Percentiles rank a stretch among this genome's conserved stretches.
Evolutionary conservation across 345 rosid genomes (phyloP).

Genomic region (Aquilaria sinensis): DNA sequence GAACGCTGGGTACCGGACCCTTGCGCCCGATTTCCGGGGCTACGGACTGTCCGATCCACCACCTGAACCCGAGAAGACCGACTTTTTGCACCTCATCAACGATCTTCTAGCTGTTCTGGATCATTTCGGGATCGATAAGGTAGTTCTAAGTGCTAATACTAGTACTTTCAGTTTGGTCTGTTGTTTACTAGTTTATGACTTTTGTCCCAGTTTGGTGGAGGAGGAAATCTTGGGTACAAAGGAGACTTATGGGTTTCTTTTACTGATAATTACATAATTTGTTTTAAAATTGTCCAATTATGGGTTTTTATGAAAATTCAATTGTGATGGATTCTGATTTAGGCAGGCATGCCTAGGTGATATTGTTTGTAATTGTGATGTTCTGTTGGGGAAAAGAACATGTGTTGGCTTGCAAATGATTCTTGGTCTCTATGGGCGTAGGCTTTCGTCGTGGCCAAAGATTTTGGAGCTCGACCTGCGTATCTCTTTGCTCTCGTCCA

Average conservation of each 20-base stretch:
- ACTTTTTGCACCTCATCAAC: constrained; percentile 16
- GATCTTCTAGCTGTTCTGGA: constrained; percentile 36
- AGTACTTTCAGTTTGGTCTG: too few relatives aligned
- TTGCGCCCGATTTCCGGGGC: constrained; percentile 41
- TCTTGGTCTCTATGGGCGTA: constrained; percentile 5
- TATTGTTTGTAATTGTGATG: too few relatives aligned
- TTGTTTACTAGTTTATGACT: too few relatives aligned
- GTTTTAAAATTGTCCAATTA: too few relatives aligned
- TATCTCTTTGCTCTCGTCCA: constrained; percentile 32
- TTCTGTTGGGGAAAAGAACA: too few relatives aligned
- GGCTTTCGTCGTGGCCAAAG: constrained; percentile 45
- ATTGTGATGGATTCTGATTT: too few relatives aligned
- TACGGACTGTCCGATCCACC: constrained; percentile 41
- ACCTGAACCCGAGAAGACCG: constrained; percentile 29
- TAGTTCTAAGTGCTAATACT: background rate
- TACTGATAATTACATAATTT: too few relatives aligned
- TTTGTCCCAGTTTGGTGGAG: too few relatives aligned
- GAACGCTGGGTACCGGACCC: constrained; percentile 27
- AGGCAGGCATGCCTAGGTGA: too few relatives aligned
- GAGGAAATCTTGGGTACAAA: too few relatives aligned
- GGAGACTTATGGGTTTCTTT: too few relatives aligned
- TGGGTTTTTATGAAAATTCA: background rate
- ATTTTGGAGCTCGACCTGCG: constrained; percentile 33
- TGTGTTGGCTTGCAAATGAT: background rate
- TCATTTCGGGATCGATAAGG: constrained; percentile 27